Evolutionary conservation across 2,329 filamentous ascomycete species (phyloP), one percentile per base, ranked within the genome.

Genomic region (Chaetomium sp.): DNA sequence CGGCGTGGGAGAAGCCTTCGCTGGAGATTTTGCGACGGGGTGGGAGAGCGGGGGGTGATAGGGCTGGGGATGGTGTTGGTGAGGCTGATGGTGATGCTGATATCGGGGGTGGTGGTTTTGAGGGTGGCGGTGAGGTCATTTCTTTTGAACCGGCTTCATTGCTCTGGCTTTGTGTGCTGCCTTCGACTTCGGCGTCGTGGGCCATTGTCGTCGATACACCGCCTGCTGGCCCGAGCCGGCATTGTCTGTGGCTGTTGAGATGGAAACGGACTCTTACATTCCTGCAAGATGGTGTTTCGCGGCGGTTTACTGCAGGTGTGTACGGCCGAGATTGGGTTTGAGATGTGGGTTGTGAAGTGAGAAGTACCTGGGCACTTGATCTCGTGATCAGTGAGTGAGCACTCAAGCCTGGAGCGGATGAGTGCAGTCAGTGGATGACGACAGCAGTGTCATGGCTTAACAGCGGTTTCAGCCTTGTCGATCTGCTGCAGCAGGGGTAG

Each of bases 1-100:
- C 64, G 52, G 61, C 58, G 42, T 65, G 61, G 8, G 40, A 70
- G 71, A 60, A 8, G 58, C 79, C 69, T 59, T 72, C 70, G 48
- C 42, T 69, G 62, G 44, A 62, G 8, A 51, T 35, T 35, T 61
- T 67, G 49, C 53, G 60, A 40, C 64, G 61, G 9, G 66, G 66
- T 14, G 65, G 67, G 27, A 66, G 58, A 40, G 66, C 65, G 19
- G 66, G 65, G 19, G 64, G 64, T 6, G 63, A 58, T 11, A 60
- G 56, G 32, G 56, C 56, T 19, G 49, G 43, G 7, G 50, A 53
- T 37, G 27, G 48, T 4, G 43, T 10, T 12, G 8, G 37, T 9
- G 37, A 38, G 12, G 37, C 19, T 27, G 66, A 65, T 19, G 64
- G 64, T 6, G 63, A 58, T n/a, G 60, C 55, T 33, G 56, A 58